Base-by-base conservation (phyloP, 495 filamentous ascomycete genomes). In the Hypoxylon cercidicola region DNA sequence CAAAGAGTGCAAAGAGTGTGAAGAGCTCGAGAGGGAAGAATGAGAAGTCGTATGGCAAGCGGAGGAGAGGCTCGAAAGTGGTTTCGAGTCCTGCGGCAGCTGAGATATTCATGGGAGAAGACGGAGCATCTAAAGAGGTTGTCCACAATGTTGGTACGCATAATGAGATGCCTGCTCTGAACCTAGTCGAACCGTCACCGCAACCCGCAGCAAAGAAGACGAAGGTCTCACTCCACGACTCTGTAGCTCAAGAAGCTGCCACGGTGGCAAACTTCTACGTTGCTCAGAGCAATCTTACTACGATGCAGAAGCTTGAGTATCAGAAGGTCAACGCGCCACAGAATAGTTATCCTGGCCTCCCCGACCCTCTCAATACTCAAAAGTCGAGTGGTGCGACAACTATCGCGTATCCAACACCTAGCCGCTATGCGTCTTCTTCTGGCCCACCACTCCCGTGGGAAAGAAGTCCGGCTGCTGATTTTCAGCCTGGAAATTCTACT, bases 281-380 rank as follows among this genome's bases (percentile, higher is more conserved):
- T 52, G 56, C 71, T 10, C 69, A 64, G 18, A 70, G 62, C 50
- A 62, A 61, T 28, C 66, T 74, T n/a, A 74, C 71, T 18, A 74
- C 71, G 7, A 72, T 72, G 69, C 65, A 74, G 25, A 74, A 72
- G 48, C 66, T 72, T 2, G 62, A 74, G 47, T 72, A 74, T 57
- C 62, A 72, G 49, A 67, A 49, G 54, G 41, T 72, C 16, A 59
- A 65, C 21, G 47, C 58, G n/a, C 18, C 68, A 12, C 49, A 51
- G 30, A 67, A 57, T 32, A 52, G 58, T 8, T 64, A 71, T 41
- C 35, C 52, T 7, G 23, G 43, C 2, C 53, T 69, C 9, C 55
- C 58, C 13, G 66, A 58, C 10, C 51, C 59, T 39, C 49, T 37
- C 6, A 25, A 51, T 25, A 56, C 69, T 55, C 60, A 54, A 7